Evolutionary conservation across 345 rosid genomes (phyloP).

Genomic region (Arabis alpina): DNA sequence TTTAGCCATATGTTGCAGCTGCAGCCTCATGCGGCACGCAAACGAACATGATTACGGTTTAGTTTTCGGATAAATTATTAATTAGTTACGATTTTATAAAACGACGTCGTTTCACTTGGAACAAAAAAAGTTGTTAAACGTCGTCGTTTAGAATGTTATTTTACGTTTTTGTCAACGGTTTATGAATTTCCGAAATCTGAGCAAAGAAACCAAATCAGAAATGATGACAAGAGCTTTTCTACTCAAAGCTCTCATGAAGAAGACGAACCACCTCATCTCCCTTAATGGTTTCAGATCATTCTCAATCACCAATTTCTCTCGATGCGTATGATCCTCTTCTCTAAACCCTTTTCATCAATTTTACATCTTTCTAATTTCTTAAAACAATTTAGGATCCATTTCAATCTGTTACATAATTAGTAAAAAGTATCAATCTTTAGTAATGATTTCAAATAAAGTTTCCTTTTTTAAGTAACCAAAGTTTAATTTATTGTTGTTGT

Average conservation of each 20-base stretch:
- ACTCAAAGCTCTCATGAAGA: conserved; percentile 39
- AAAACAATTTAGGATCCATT: background rate
- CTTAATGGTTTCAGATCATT: conserved; percentile 13
- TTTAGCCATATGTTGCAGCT: too few relatives aligned
- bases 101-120: too few relatives aligned
- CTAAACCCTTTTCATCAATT: background rate
- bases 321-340: conserved; percentile 30
- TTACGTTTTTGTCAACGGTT: too few relatives aligned
- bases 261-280: background rate
- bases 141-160: background rate
- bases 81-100: background rate
- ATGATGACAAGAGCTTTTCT: conserved; percentile 36
- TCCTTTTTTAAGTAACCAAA: too few relatives aligned
- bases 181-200: background rate
- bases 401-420: background rate
- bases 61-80: too few relatives aligned
- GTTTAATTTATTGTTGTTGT: background rate
- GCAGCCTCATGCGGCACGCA: too few relatives aligned
- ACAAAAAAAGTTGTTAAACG: background rate
- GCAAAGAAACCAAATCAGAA: conserved; percentile 15
- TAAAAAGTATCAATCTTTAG: background rate
- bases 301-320: conserved; percentile 22
- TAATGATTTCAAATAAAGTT: background rate
- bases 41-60: too few relatives aligned
- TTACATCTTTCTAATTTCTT: background rate